Evolutionary conservation across 2,329 filamentous ascomycete genomes (phyloP), one percentile per base, ranked within the genome.

Genomic region (Xylogone sp.): DNA sequence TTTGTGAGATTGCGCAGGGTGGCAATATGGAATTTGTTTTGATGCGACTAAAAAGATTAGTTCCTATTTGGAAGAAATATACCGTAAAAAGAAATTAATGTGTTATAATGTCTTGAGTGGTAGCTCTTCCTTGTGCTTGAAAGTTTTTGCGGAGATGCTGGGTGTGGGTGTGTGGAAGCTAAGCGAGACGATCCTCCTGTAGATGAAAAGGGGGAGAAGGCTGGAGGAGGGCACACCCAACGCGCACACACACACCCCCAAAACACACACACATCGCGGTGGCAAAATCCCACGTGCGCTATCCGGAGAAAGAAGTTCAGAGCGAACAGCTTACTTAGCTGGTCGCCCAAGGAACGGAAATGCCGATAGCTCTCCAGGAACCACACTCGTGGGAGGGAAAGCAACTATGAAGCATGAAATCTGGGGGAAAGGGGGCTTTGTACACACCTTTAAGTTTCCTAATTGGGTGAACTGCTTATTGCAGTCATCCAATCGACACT

Each of bases 1-100:
- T 74, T 61, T 1, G 86, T 90, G 21, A 96, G 75, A 13, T 78
- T 75, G 53, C 82, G 78, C 39, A 97, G 77, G 0, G 87, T 87
- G n/a, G 81, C 72, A 34, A 82, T 80, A 69, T 97, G 93, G 67
- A 96, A 97, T 65, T 92, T 93, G 73, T 97, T 97, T 70, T 96
- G 90, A 65, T 97, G 93, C 2, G 87, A 89, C 86, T 90, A 53
- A 52, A 52, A 39, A 51, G n/a, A 51, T 24, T 42, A 18, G 7
- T n/a, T 20, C 34, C 43, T 18, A 42, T 10, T 16, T 12, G 24
- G 24, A 6, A 27, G 10, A 27, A 27, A 27, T 27, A 27, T 18
- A 18, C 21, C 42, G 4, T 21, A 6, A 22, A 21, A 18, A 39
- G 20, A 39, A 21, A 19, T 45, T 21, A 8, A 16, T 21, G 53